These are phyloP conservation scores for Acmispon strigosus DNA, from an alignment of 306 rosid genomes.

Conservation along the genomic window DNA sequence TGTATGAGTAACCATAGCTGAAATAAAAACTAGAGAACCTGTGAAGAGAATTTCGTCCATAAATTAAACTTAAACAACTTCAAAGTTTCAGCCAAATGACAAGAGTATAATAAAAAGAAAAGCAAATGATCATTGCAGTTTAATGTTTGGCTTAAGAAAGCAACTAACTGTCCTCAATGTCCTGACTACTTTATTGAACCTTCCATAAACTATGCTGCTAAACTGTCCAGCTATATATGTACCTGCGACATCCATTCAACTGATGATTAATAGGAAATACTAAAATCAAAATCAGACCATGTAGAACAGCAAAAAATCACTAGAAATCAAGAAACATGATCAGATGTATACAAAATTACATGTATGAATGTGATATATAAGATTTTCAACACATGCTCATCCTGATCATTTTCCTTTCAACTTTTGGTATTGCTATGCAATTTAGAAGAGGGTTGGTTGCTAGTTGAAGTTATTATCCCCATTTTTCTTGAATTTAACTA, in stretches of 20 bases:
- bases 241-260: conserved; percentile 35
- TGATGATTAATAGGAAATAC: not conserved
- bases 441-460: not conserved
- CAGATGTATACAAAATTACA: not conserved
- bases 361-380: too few relatives aligned
- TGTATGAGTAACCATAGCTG: not conserved
- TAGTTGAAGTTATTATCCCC: not conserved
- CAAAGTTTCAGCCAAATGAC: conserved; percentile 22
- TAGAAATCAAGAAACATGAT: not conserved
- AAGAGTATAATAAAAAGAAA: conserved; percentile 21
- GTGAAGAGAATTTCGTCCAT: not conserved
- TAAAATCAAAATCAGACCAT: not conserved
- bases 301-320: not conserved
- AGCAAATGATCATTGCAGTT: conserved; percentile 15
- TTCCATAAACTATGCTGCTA: conserved; percentile 26
- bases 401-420: not conserved
- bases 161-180: conserved; percentile 26
- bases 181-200: conserved; percentile 10
- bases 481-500: too few relatives aligned
- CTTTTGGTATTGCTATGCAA: not conserved
- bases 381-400: not conserved
- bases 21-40: not conserved
- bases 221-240: conserved; percentile 21
- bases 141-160: conserved; percentile 32
- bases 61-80: not conserved